Percentiles rank a stretch among this genome's conserved stretches.
Conservation (phyloP, 2,329 filamentous ascomycete species). For the Penicillium sp. region DNA sequence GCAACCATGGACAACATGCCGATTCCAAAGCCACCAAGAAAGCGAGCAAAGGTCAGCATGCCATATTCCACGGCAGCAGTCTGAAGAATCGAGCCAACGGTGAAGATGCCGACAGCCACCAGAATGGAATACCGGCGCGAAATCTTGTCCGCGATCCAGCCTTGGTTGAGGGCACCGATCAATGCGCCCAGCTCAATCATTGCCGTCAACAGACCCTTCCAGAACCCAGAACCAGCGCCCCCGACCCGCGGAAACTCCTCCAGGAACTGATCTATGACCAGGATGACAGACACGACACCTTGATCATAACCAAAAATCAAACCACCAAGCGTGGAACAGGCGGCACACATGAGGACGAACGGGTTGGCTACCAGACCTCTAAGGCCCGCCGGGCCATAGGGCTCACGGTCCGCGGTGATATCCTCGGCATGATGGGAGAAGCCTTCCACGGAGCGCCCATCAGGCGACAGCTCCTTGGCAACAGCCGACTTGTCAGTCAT, state of each 20-base stretch:
- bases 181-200: conserved; percentile 57
- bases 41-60: conserved; percentile 52
- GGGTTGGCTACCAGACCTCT: conserved; percentile 48
- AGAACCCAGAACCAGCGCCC: conserved; percentile 39
- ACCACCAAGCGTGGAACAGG: conserved; percentile 52
- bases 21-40: conserved; percentile 53
- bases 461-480: conserved; percentile 17
- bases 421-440: conserved; percentile 37
- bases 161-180: conserved; percentile 46
- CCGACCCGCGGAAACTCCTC: conserved; percentile 46
- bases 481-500: conserved; percentile 24
- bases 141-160: conserved; percentile 53
- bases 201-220: conserved; percentile 51
- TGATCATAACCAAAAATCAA: conserved; percentile 53
- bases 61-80: conserved; percentile 51
- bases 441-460: conserved; percentile 22
- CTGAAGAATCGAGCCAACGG: conserved; percentile 52
- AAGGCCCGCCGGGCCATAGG: conserved; percentile 42
- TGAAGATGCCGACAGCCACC: conserved; percentile 53
- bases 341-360: conserved; percentile 53
- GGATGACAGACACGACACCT: conserved; percentile 46
- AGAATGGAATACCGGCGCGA: conserved; percentile 54
- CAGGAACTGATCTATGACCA: conserved; percentile 55
- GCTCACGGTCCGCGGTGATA: conserved; percentile 29
- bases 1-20: conserved; percentile 53